Evolutionary conservation across 345 rosid genomes (phyloP), one percentile per base, ranked within the genome.

Genomic region (Mangifera indica): DNA sequence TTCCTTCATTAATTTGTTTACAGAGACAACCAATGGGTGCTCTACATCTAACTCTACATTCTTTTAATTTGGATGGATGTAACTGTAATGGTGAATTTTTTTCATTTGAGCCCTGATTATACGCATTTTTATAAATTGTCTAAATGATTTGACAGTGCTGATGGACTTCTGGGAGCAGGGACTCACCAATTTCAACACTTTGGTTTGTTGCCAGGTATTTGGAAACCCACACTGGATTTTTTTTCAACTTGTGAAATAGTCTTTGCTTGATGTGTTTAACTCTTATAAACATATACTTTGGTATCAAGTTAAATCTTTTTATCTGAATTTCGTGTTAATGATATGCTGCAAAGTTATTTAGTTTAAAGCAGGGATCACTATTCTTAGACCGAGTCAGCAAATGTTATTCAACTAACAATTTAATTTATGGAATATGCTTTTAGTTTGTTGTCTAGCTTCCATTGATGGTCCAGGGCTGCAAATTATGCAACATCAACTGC

Each of bases 181-280:
- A 29, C 72, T 53, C 89, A 85, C 81, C 92, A 86, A 78, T 15
- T 73, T 70, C 84, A 92, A 61, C 32, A 54, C 67, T 87, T 89
- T 72, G 83, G 74, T 76, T 81, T 88, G 79, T 81, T 94, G 66
- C 99, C 99, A 76, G 99, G 98, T 92, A 81, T 13, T 45, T 64
- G 72, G 40, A 46, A 66, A 63, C 37, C 46, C 20, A 21, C 20
- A 7, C 20, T 66, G 54, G 52, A n/a, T 67, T 59, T 71, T 55
- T 59, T 25, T 51, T 13, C 2, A 32, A 37, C 21, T 37, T 24
- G 20, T 32, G 20, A 64, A 29, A 24, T 24, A 45, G 65, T 42
- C 42, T 61, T 72, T 54, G 42, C 60, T 49, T 68, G 71, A 40
- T 72, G 13, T 6, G 34, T 45, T 62, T 22, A 46, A 26, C 48